Evolutionary conservation across 163 green algal species (phyloP), one percentile per base, ranked within the genome.

Genomic region (Volvox carteri): DNA sequence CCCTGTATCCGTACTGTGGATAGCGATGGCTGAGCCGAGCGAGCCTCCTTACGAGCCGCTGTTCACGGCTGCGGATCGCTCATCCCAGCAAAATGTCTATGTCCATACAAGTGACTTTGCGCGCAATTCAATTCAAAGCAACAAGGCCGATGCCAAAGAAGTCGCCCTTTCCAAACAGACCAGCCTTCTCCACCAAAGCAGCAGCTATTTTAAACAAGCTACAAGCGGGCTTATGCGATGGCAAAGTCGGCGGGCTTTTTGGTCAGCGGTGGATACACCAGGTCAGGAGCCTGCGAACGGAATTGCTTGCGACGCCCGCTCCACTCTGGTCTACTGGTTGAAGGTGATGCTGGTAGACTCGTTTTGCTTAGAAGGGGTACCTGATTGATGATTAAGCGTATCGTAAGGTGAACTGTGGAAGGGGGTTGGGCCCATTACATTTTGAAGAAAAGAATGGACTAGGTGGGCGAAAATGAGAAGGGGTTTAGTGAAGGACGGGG

Each of bases 131-230:
- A 19, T 30, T 19, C 54, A 65, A 65, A 2, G 5, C 33, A 46
- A 5, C 30, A 75, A 75, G 65, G 65, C 35, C 33, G 65, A 46
- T 46, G 65, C 9, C 35, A 48, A 42, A 75, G 65, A 75, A 73
- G 23, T 9, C 37, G 35, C 5, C 39, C 16, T 78, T 37, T 37
- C 39, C 2, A 81, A 81, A 44, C 73, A 81, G 19, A 65, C 19
- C 6, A 81, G 73, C 73, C 44, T 81, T n/a, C n/a, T 81, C 5
- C 73, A 65, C 46, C 73, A 81, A 42, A 84, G 30, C 46, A 84
- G 48, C 48, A 33, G 75, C 48, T 84, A 84, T 30, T 41, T 84
- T 0, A 84, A 84, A 30, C 75, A 84, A 33, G 75, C 75, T 12
- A 84, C 75, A 4, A 70, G 75, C 50, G 33, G 44, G 5, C 30